Evolutionary conservation across 257 asterid species (phyloP).

Genomic region (Pogostemon cablin): DNA sequence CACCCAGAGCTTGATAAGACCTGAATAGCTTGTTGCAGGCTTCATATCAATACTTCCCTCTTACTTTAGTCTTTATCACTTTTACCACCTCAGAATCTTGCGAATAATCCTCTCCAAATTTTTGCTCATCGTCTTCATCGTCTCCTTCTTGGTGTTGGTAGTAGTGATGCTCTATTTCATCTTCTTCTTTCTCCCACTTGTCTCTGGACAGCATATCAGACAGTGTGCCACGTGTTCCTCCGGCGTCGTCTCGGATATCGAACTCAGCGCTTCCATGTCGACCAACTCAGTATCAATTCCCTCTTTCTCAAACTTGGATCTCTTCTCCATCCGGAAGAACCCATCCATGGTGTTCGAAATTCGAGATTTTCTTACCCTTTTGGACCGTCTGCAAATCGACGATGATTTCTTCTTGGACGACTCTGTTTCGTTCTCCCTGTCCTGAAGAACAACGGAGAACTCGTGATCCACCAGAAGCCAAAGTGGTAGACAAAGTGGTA

Average conservation of each 20-base stretch:
- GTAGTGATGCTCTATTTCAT: not conserved
- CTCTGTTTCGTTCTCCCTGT: constrained; percentile 69
- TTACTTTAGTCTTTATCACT: constrained; percentile 38
- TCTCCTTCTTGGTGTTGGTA: not conserved
- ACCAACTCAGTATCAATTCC: constrained; percentile 27
- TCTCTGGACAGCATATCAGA: constrained; percentile 82
- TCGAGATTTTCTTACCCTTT: constrained; percentile 46
- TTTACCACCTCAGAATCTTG: constrained; percentile 41
- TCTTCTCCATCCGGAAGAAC: constrained; percentile 14
- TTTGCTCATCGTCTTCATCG: constrained; percentile 19
- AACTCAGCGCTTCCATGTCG: constrained; percentile 58
- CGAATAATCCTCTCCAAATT: constrained; percentile 7
- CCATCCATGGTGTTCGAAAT: constrained; percentile 30
- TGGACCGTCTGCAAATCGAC: constrained; percentile 47
- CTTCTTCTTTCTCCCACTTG: constrained; percentile 44
- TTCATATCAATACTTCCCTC: constrained; percentile 74
- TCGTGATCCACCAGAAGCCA: constrained; percentile 36
- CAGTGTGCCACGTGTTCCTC: constrained; percentile 85
- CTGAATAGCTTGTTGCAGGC: constrained; percentile 66
- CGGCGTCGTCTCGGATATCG: constrained; percentile 63
- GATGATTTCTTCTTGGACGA: constrained; percentile 40
- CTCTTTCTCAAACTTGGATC: constrained; percentile 29
- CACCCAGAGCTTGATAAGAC: constrained; percentile 94
- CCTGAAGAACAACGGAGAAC: constrained; percentile 48
- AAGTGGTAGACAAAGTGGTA: no score